These are phyloP conservation scores for Curvularia eragrostidis DNA, from an alignment of 2,329 filamentous ascomycete genomes.

Conservation along the genomic window DNA sequence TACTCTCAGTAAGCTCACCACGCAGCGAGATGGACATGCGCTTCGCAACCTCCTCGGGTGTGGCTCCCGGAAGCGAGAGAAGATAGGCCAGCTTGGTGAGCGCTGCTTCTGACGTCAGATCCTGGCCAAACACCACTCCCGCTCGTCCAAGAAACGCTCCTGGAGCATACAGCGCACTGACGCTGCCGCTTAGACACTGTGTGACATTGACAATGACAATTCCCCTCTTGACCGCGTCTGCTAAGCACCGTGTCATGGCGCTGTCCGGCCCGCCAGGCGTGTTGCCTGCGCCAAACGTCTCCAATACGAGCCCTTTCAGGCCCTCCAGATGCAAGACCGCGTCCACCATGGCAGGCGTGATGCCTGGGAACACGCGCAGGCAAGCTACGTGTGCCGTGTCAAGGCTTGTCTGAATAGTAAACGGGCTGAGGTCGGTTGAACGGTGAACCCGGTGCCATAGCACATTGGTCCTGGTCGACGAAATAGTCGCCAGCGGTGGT, in stretches of 20 bases:
- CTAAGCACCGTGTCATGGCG: conserved; percentile 77
- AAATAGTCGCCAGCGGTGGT: conserved; percentile 80
- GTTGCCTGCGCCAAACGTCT: conserved; percentile 94
- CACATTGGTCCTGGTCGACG: conserved; percentile 79
- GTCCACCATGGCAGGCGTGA: conserved; percentile 92
- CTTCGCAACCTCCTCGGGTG: conserved; percentile 68
- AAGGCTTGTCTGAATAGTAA: conserved; percentile 75
- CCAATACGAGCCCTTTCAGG: conserved; percentile 80
- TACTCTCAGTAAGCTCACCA: conserved; percentile 83
- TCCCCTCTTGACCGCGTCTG: conserved; percentile 77
- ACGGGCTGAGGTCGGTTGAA: conserved; percentile 75
- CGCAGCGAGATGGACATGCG: conserved; percentile 78
- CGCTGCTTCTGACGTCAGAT: conserved; percentile 88
- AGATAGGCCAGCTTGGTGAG: conserved; percentile 91
- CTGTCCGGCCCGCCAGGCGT: conserved; percentile 83
- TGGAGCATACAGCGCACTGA: conserved; percentile 52
- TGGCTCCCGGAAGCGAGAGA: conserved; percentile 71
- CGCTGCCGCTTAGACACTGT: conserved; percentile 70
- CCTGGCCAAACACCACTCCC: conserved; percentile 87
- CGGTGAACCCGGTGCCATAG: conserved; percentile 79
- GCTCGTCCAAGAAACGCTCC: conserved; percentile 75
- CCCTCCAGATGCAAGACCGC: conserved; percentile 79
- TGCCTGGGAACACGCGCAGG: conserved; percentile 88
- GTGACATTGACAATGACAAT: conserved; percentile 90
- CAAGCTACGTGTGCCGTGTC: conserved; percentile 91